Evolutionary conservation across 306 rosid genomes (phyloP), one percentile per base, ranked within the genome.

Genomic region (Rubus idaeus): DNA sequence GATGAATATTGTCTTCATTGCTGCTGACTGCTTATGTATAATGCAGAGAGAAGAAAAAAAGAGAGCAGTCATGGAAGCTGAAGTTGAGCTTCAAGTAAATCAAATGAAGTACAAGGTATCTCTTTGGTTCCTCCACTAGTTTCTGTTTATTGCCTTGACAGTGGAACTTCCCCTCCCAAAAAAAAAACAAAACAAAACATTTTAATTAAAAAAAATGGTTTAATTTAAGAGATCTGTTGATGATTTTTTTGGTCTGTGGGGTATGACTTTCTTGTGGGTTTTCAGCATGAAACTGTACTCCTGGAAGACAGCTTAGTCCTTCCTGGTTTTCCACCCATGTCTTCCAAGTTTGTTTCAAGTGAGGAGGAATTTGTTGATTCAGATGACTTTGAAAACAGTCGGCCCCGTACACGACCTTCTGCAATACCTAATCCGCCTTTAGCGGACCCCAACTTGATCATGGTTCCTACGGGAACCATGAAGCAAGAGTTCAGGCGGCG

Each of bases 41-140:
- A 76, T 84, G 71, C 94, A 94, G 97, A 89, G 98, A 82, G 97
- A 95, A 77, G 97, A 92, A 90, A 92, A 83, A 77, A 95, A 92
- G 80, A 87, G 97, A 82, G 96, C 91, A 58, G 87, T 89, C 77
- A 92, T 92, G 93, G 98, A 95, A 74, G 84, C 89, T 78, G 97
- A 95, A 90, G 98, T 95, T 82, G 80, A 87, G 66, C 87, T 95
- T 71, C 98, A 95, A 82, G 86, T 94, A 90, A 80, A 92, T 85
- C 98, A 95, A 86, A 88, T 95, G 95, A 88, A 88, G 91, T 95
- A 88, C 74, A 95, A 92, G 97, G 98, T 94, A 83, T 68, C 21
- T 55, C 41, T 64, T 70, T 26, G 61, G 10, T 49, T 74, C 39
- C 68, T 21, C 9, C 0, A 3, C 10, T 44, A 6, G 30, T 4